Base-by-base conservation (phyloP, 192 early-diverging fungal genomes). In the Coemansia sp. region DNA sequence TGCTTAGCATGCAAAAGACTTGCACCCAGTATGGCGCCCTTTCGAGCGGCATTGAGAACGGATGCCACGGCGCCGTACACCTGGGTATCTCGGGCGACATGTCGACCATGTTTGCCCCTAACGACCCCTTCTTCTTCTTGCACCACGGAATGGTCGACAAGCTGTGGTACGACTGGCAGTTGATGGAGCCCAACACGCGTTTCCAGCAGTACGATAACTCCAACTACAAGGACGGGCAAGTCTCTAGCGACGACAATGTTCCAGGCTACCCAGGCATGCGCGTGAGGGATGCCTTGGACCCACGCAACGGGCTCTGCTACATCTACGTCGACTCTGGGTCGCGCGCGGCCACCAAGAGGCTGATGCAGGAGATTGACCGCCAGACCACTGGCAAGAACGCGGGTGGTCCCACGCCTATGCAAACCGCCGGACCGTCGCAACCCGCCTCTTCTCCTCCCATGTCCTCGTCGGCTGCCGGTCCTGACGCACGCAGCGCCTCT, bases 141-240 rank as follows among this genome's bases (percentile, higher is more conserved):
- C 87, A 90, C 69, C 89, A 90, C 72, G 77, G 79, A 50, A 86
- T 86, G 81, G 79, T 89, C 42, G 89, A 87, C 81, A 83, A 83
- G 67, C 72, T 89, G 27, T 89, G 84, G 84, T 83, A 73, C 65
- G 69, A 75, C 66, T 88, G 86, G 85, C 88, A 89, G 78, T 45
- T 77, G 59, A 71, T 77, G 74, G 64, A 68, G 34, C 75, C 77
- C 39, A 64, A 70, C 39, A 54, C 66, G 24, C 83, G 83, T 31
- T 75, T 78, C 71, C 59, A 72, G 62, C 48, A 85, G 62, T 81
- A 78, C 73, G 74, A 77, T 65, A 73, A 64, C 34, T 68, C 63
- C 70, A 79, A 81, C 70, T 74, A 75, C 54, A 46, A 72, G 16
- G 76, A 74, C 29, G 63, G 62, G 0, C 29, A 62, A 2, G 80